Evolutionary conservation across 495 filamentous ascomycete species (phyloP).

Genomic region (Penicillium psychrofluorescens): DNA sequence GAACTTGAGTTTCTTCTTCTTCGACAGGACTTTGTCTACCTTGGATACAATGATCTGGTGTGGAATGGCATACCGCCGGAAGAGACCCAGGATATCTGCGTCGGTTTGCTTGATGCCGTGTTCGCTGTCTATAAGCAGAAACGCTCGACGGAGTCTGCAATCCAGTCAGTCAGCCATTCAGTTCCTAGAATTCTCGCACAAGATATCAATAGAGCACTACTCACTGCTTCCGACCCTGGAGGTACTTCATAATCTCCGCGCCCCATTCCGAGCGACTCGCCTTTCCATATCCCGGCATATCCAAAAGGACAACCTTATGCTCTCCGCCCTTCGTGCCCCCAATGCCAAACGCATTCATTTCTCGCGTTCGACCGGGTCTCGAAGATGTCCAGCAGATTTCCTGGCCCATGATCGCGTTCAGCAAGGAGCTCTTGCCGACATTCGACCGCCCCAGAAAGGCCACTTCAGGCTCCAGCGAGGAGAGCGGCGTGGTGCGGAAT

Average conservation of each 20-base stretch:
- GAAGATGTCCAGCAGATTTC: conserved; percentile 55
- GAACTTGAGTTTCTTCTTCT: conserved; percentile 22
- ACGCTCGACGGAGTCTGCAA: conserved; percentile 58
- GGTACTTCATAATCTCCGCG: conserved; percentile 76
- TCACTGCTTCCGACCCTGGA: conserved; percentile 59
- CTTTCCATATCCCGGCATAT: conserved; percentile 93
- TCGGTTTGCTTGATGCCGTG: conserved; percentile 78
- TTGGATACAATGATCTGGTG: conserved; percentile 83
- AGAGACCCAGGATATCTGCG: conserved; percentile 52
- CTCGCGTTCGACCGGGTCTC: conserved; percentile 68
- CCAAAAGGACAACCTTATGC: conserved; percentile 58
- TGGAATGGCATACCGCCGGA: conserved; percentile 55
- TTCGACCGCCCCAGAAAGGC: conserved; percentile 80
- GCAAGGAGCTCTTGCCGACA: conserved; percentile 81
- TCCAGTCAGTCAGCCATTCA: neutral
- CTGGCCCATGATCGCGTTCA: conserved; percentile 72
- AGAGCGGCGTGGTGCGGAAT: conserved; percentile 56
- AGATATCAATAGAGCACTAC: conserved; percentile 8
- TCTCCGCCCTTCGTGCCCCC: conserved; percentile 48
- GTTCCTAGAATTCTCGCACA: no score
- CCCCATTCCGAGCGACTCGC: conserved; percentile 76
- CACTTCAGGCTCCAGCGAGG: conserved; percentile 45
- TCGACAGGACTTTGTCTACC: conserved; percentile 52
- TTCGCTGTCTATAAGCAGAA: conserved; percentile 72
- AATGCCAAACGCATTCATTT: conserved; percentile 82